Conservation (phyloP, 495 filamentous ascomycete genomes). For the Darksidea phi region DNA sequence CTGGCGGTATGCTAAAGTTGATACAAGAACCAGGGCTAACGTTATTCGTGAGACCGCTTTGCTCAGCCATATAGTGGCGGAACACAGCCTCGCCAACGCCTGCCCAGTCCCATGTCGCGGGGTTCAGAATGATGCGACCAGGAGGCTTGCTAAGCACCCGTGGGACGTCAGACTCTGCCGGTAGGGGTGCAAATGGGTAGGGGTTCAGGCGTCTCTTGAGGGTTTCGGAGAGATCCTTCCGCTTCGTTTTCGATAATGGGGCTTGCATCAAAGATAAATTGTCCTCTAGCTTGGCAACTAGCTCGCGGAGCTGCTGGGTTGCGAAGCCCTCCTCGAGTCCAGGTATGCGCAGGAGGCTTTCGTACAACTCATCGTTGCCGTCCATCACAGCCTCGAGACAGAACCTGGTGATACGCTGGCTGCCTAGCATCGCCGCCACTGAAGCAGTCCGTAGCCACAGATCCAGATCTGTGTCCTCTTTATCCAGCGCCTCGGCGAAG, state of each 20-base stretch:
- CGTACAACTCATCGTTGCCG: conserved; percentile 70
- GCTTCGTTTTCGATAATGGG: conserved; percentile 60
- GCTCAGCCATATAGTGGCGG: conserved; percentile 49
- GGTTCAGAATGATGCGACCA: conserved; percentile 31
- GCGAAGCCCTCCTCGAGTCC: conserved; percentile 85
- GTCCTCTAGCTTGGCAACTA: conserved; percentile 66
- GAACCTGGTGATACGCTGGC: conserved; percentile 73
- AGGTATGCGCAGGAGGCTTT: conserved; percentile 69
- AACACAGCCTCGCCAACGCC: conserved; percentile 59
- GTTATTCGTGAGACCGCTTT: conserved; percentile 39
- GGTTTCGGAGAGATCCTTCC: conserved; percentile 60
- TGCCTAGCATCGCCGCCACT: conserved; percentile 71
- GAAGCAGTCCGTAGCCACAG: conserved; percentile 88
- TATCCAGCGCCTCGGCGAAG: conserved; percentile 77
- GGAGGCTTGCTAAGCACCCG: conserved; percentile 19
- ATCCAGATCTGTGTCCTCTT: conserved; percentile 88
- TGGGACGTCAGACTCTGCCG: conserved; percentile 14
- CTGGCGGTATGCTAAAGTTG: conserved; percentile 41
- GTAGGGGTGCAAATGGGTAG: conserved; percentile 69
- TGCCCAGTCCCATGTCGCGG: conserved; percentile 49
- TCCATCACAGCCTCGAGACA: conserved; percentile 90
- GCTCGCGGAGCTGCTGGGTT: conserved; percentile 67
- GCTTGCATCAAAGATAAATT: conserved; percentile 66
- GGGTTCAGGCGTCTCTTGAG: conserved; percentile 71
- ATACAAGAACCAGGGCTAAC: conserved; percentile 41